Evolutionary conservation across 345 rosid genomes (phyloP).

Genomic region (Streptanthus diversifolius): DNA sequence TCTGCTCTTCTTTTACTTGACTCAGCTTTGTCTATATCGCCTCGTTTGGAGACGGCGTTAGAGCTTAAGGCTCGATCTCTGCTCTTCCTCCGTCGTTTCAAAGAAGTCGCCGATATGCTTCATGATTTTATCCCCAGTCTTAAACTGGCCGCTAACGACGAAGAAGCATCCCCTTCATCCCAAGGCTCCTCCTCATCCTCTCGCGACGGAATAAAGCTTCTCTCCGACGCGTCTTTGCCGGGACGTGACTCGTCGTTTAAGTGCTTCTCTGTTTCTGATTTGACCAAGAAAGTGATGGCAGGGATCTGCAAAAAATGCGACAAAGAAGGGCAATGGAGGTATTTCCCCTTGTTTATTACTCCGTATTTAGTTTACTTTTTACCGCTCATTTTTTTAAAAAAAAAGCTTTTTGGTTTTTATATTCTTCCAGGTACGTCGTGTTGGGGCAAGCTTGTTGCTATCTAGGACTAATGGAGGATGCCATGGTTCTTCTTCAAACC

Average conservation of each 20-base stretch:
- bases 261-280: constrained; percentile 83
- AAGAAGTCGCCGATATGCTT: constrained; percentile 43
- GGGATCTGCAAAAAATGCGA: constrained; percentile 74
- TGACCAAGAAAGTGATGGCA: constrained; percentile 87
- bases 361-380: constrained; percentile 11
- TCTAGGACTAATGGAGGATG: constrained; percentile 95
- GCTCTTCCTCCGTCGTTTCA: constrained; percentile 29
- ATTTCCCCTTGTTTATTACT: not conserved
- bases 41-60: constrained; percentile 51
- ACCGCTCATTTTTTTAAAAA: not conserved
- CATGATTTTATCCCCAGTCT: constrained; percentile 86
- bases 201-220: constrained; percentile 46
- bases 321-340: constrained; percentile 95
- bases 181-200: constrained; percentile 31
- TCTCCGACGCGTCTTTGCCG: constrained; percentile 39
- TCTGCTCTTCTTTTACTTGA: constrained; percentile 71
- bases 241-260: constrained; percentile 55
- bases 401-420: not conserved
- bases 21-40: constrained; percentile 63
- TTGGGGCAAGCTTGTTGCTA: constrained; percentile 93
- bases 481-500: constrained; percentile 88
- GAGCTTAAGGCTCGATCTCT: constrained; percentile 39
- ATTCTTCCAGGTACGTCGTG: constrained; percentile 56
- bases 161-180: constrained; percentile 50
- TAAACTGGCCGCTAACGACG: constrained; percentile 45